These are phyloP conservation scores for Daldinia concentrica DNA, from an alignment of 495 filamentous ascomycete species.

Conservation along the genomic window DNA sequence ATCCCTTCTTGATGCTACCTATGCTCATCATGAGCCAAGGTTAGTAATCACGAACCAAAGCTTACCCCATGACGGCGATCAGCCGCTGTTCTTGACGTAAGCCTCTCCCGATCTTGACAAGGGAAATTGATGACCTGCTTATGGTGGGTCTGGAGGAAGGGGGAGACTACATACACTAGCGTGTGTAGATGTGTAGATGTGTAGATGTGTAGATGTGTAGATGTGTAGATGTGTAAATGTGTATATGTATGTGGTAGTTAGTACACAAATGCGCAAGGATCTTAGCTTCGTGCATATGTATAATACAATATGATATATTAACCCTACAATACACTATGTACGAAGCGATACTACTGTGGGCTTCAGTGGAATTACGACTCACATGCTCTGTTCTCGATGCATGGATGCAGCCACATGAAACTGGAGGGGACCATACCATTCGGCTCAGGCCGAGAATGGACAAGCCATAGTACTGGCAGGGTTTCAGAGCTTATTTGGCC, in stretches of 20 bases:
- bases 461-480: constrained; percentile 45
- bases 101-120: constrained; percentile 38
- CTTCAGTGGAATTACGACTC: constrained; percentile 26
- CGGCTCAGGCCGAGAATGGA: constrained; percentile 49
- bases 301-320: constrained; percentile 14
- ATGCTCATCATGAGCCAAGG: constrained; percentile 6
- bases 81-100: constrained; percentile 40
- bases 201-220: not conserved
- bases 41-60: constrained; percentile 27
- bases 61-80: constrained; percentile 36
- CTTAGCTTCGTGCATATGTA: constrained; percentile 34
- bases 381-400: constrained; percentile 39
- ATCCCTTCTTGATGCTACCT: constrained; percentile 4
- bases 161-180: not conserved
- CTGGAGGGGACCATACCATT: constrained; percentile 40
- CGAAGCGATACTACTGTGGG: constrained; percentile 6
- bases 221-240: not conserved
- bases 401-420: constrained; percentile 41
- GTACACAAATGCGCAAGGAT: constrained; percentile 22
- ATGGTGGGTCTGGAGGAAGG: constrained; percentile 7
- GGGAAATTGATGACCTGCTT: constrained; percentile 38
- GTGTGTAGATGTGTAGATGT: not conserved
- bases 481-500: constrained; percentile 48
- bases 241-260: not conserved
- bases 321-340: constrained; percentile 2